Conservation (phyloP, 306 rosid genomes). For the Vigna radiata region DNA sequence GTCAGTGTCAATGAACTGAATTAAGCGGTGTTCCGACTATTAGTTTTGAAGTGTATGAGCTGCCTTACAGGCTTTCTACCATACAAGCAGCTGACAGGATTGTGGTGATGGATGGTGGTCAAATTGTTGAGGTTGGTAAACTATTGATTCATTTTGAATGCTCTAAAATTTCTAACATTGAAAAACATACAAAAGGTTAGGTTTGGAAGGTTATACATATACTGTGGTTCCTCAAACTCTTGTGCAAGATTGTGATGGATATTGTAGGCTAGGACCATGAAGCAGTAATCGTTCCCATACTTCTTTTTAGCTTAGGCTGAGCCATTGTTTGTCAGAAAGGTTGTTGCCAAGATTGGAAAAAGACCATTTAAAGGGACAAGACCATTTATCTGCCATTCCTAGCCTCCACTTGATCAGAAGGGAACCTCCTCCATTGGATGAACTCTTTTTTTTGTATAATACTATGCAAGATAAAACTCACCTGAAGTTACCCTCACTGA, state of each 20-base stretch:
- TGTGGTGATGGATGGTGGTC: slow-evolving; percentile 90
- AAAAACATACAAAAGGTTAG: background rate
- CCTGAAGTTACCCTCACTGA: too few relatives aligned
- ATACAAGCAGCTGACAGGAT: slow-evolving; percentile 96
- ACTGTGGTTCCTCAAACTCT: slow-evolving; percentile 2
- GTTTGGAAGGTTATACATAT: slow-evolving; percentile 6
- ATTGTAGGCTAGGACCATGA: slow-evolving; percentile 33
- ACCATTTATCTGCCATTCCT: background rate
- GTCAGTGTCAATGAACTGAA: background rate
- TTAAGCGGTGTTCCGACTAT: slow-evolving; percentile 19
- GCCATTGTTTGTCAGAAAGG: background rate
- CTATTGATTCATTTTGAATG: slow-evolving; percentile 40
- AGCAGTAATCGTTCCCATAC: slow-evolving; percentile 33
- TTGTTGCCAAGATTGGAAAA: background rate
- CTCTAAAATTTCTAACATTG: slow-evolving; percentile 8
- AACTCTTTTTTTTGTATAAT: too few relatives aligned
- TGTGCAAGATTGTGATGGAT: slow-evolving; percentile 34
- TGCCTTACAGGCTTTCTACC: slow-evolving; percentile 84
- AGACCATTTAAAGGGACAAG: background rate
- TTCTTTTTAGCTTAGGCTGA: background rate
- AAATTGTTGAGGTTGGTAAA: slow-evolving; percentile 78
- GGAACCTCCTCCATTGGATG: too few relatives aligned
- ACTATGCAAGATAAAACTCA: too few relatives aligned
- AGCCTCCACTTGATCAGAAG: background rate
- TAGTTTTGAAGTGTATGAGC: slow-evolving; percentile 25